Evolutionary conservation across 2,329 filamentous ascomycete species (phyloP), one percentile per base, ranked within the genome.

Genomic region (Cercospora janseana): DNA sequence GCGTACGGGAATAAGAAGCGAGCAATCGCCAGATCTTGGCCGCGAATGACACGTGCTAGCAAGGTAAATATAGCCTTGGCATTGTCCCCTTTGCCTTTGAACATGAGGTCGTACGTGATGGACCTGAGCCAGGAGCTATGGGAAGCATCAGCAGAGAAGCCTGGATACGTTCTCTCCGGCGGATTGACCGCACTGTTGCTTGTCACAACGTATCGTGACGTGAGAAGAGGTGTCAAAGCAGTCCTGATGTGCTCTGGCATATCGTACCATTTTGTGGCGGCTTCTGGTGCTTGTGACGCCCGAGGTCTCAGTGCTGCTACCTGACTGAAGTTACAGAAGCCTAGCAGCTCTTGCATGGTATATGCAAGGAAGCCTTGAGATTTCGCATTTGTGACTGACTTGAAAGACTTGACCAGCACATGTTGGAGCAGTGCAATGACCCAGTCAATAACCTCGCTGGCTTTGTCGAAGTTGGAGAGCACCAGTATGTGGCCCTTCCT

Each of bases 351-450:
- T 69, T 99, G 93, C 83, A 98, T 96, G 2, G 86, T 88, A 69
- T 87, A 98, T 1, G 92, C 92, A 13, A 99, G 77, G 65, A 94
- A 95, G 0, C 90, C 91, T 68, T 97, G 93, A 4, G 90, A 79
- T 57, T 83, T 85, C 2, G 90, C 87, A 66, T 96, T 94, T 0
- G 87, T 93, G 1, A 88, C 87, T 1, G 92, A 95, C 34, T 95
- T 75, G 64, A 98, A 99, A 0, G 91, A 86, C 54, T 91, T 90
- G 20, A 97, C 89, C 8, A 98, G 75, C 6, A 95, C 86, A 64
- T 94, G 80, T 62, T 95, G 86, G 12, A 99, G 76, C 38, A 95
- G 77, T 62, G 91, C 90, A 31, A 93, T 76, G 6, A 89, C 82
- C 68, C 97, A 99, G 55, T 93, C 83, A 12, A 88, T 85, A 0